Base-by-base conservation (phyloP, 495 filamentous ascomycete genomes). In the Niebla homalea region DNA sequence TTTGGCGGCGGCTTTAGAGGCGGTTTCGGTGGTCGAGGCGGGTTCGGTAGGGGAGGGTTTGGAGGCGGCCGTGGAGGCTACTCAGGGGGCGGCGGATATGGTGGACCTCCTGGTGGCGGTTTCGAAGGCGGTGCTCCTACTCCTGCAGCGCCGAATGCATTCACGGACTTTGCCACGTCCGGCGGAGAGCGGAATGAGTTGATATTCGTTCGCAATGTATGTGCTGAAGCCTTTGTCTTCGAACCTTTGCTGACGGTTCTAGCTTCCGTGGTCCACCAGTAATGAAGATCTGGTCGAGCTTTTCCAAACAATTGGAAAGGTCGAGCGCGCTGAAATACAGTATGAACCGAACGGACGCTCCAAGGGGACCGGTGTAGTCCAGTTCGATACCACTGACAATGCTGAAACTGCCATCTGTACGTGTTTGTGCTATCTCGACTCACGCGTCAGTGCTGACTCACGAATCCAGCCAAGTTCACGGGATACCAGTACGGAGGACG, bases 221-320 rank as follows among this genome's bases (percentile, higher is more conserved):
- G 89, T 78, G 21, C 14, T 22, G 19, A 45, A 11, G 43, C 23
- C 32, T 19, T 5, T 36, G 36, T 37, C 35, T 2, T 3, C 18
- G 41, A 10, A 46, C 32, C 35, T 22, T 48, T 41, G 46, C 46
- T 40, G 54, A 38, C 37, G 15, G 10, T 51, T 48, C 18, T 59
- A 97, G 90, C 78, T 98, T 50, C 92, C 92, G 5, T 98, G 92
- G 92, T 96, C 90, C 29, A 98, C 92, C 19, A 95, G 89, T 69
- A 96, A 97, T 59, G 93, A 97, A 49, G 92, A 98, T 65, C 68
- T 98, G 4, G 76, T 96, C 42, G 92, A 98, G 61, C 76, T 98
- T 14, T 98, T 98, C 76, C 88, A 83, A 25, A 98, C 92, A 5
- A 97, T 98, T 62, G 92, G 90, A 41, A 94, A 95, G 67, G 92